Evolutionary conservation across 2,329 filamentous ascomycete species (phyloP).

Genomic region (Claviceps purpurea): DNA sequence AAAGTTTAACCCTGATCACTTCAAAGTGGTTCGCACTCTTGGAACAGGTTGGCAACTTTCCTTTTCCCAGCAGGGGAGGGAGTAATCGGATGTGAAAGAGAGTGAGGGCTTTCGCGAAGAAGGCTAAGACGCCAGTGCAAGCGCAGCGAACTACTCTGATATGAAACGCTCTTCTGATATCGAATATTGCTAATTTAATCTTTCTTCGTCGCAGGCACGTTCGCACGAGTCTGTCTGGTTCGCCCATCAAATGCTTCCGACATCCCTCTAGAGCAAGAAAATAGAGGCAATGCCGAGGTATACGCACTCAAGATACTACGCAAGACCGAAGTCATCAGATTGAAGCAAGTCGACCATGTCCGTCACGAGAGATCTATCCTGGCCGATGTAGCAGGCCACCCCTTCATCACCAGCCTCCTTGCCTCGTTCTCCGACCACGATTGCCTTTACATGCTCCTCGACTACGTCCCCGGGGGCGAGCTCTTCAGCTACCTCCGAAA

Average conservation of each 20-base stretch:
- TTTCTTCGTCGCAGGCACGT: conserved; percentile 42
- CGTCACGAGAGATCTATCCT: conserved; percentile 71
- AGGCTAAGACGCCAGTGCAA: not conserved
- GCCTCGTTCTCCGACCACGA: conserved; percentile 70
- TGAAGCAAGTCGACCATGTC: conserved; percentile 80
- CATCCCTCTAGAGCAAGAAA: conserved; percentile 19
- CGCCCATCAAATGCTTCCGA: conserved; percentile 40
- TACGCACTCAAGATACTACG: conserved; percentile 72
- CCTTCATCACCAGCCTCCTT: conserved; percentile 69
- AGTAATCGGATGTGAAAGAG: not conserved
- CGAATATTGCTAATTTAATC: not conserved
- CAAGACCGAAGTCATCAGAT: conserved; percentile 59
- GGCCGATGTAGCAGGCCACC: conserved; percentile 63
- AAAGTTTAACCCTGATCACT: conserved; percentile 36
- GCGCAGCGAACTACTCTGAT: not conserved
- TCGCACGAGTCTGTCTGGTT: conserved; percentile 71
- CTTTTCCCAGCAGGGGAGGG: not conserved
- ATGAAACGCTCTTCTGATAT: not conserved
- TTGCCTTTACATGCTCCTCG: conserved; percentile 70
- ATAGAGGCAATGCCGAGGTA: conserved; percentile 31
- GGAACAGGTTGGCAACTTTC: conserved; percentile 45
- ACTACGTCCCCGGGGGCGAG: conserved; percentile 74
- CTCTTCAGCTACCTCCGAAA: conserved; percentile 72
- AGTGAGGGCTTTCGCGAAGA: not conserved
- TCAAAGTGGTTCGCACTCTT: conserved; percentile 60